Conservation (phyloP, 2,329 filamentous ascomycete genomes). For the Myriosclerotinia curreyana region DNA sequence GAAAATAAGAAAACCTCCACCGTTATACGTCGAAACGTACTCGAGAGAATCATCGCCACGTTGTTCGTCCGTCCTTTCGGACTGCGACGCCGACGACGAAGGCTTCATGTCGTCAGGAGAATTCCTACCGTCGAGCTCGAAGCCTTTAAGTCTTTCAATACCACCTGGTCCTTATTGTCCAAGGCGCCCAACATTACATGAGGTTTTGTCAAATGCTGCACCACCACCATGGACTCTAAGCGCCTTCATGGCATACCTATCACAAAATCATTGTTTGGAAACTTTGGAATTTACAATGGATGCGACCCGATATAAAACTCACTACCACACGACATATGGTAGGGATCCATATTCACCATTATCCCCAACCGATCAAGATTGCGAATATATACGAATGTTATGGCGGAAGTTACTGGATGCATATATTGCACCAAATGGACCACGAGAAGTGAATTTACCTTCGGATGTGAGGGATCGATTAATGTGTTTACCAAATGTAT, state of each 20-base stretch:
- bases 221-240: constrained; percentile 85
- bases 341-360: constrained; percentile 45
- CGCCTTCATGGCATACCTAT: constrained; percentile 95
- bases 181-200: constrained; percentile 70
- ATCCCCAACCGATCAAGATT: constrained; percentile 37
- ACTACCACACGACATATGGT: constrained; percentile 43
- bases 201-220: constrained; percentile 84
- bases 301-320: constrained; percentile 72
- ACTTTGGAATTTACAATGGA: constrained; percentile 97
- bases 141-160: constrained; percentile 48
- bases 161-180: constrained; percentile 50
- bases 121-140: constrained; percentile 39
- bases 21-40: constrained; percentile 34
- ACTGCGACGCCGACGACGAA: constrained; percentile 49
- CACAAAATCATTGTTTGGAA: constrained; percentile 94
- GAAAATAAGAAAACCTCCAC: constrained; percentile 38
- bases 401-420: constrained; percentile 88
- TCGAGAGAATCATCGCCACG: constrained; percentile 37
- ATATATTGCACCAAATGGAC: constrained; percentile 82
- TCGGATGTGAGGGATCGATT: constrained; percentile 80
- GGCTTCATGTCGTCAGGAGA: constrained; percentile 49
- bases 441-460: constrained; percentile 87
- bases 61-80: constrained; percentile 38
- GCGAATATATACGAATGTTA: constrained; percentile 65
- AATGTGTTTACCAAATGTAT: constrained; percentile 58